These are phyloP conservation scores for Drechslerella coelobrocha DNA, from an alignment of 2,329 filamentous ascomycete genomes.

Conservation along the genomic window DNA sequence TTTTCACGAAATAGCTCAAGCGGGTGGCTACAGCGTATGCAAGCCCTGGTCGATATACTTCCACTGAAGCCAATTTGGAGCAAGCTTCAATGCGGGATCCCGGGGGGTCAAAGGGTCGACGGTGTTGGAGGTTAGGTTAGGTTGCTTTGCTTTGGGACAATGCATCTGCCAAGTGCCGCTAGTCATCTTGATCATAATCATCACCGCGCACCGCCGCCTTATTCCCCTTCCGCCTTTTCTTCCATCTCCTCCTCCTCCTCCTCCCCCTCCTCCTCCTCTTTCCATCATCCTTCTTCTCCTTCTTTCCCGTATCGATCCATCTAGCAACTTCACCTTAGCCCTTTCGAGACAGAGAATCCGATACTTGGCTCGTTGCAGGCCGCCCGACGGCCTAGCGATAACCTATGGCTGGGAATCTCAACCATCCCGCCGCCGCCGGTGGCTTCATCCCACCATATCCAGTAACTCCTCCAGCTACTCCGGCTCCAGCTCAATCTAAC, in stretches of 20 bases:
- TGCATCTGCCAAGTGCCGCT: slow-evolving; percentile 30
- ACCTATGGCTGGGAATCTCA: slow-evolving; percentile 38
- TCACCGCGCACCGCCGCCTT: too few relatives aligned
- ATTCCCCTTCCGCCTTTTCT: not conserved
- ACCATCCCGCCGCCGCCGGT: slow-evolving; percentile 10
- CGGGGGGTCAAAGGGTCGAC: too few relatives aligned
- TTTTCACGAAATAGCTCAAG: too few relatives aligned
- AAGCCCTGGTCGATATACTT: too few relatives aligned
- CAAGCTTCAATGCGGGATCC: too few relatives aligned
- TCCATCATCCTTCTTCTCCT: not conserved
- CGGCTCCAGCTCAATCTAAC: slow-evolving; percentile 24
- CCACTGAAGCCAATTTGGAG: too few relatives aligned
- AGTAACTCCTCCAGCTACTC: slow-evolving; percentile 48
- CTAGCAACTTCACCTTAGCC: not conserved
- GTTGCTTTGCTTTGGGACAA: too few relatives aligned
- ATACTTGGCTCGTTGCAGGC: not conserved
- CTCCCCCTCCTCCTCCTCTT: not conserved
- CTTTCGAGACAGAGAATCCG: not conserved
- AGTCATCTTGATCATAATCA: too few relatives aligned
- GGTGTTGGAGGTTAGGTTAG: too few relatives aligned
- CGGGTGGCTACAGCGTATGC: too few relatives aligned
- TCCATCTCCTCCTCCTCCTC: not conserved
- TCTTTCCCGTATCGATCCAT: not conserved
- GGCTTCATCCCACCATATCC: slow-evolving; percentile 46
- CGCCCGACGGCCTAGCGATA: not conserved